phyloP scores from a whole-genome alignment of 208 protist species.

The Lotmaria passim region DNA sequence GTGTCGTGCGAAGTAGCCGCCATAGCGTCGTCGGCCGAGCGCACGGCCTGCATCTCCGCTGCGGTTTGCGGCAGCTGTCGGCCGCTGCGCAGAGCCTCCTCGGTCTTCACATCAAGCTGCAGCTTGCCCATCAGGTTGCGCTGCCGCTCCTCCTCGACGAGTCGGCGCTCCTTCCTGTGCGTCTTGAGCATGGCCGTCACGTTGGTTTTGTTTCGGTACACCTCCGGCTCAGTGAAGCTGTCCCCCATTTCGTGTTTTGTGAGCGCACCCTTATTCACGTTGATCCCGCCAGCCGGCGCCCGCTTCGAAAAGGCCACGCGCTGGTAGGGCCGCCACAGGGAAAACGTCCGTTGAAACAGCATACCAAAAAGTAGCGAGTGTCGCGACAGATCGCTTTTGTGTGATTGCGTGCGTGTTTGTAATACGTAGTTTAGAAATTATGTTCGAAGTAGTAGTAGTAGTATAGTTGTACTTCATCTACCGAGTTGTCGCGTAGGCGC shows the following conservation, averaged over 20 bases:
- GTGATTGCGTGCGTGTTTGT: too few species aligned
- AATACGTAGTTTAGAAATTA: too few species aligned
- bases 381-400: background rate
- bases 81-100: conserved; percentile 48
- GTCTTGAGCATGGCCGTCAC: conserved; percentile 67
- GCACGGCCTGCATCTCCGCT: conserved; percentile 40
- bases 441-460: too few species aligned
- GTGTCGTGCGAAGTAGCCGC: background rate
- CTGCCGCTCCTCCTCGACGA: conserved; percentile 51
- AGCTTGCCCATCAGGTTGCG: conserved; percentile 36
- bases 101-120: conserved; percentile 40
- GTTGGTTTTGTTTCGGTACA: conserved; percentile 73
- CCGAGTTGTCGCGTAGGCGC: too few species aligned
- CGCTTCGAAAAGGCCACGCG: conserved; percentile 42
- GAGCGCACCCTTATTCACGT: conserved; percentile 63
- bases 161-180: conserved; percentile 39
- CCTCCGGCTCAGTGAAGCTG: conserved; percentile 70
- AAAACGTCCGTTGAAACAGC: background rate
- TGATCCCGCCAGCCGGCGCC: conserved; percentile 45
- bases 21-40: conserved; percentile 44
- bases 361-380: background rate
- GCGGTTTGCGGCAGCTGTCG: conserved; percentile 30
- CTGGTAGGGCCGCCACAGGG: conserved; percentile 34
- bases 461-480: too few species aligned
- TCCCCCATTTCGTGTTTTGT: conserved; percentile 63